phyloP scores from a whole-genome alignment of 225 moss, liverwort and hornwort species.

The Pleurozium schreberi region DNA sequence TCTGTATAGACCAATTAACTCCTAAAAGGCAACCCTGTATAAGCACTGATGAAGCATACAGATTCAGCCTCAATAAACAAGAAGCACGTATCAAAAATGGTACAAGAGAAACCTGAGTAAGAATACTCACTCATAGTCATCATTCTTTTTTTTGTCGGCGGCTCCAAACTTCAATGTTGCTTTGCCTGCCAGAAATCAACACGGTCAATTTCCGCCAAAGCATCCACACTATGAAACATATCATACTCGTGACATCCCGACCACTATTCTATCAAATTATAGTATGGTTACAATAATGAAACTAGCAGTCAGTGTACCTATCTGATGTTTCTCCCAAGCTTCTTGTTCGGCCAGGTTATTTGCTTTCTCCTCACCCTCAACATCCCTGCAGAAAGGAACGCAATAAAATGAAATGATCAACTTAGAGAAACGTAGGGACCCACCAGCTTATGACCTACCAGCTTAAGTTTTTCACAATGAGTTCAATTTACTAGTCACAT shows the following conservation, averaged over 20 bases:
- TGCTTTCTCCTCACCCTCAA: not conserved
- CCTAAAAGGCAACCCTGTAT: not conserved
- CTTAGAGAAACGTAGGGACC: not conserved
- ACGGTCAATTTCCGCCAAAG: not conserved
- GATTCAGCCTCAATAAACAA: not conserved
- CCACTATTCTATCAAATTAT: not conserved
- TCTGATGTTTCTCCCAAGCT: not conserved
- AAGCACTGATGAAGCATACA: not conserved
- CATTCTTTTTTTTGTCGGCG: conserved; percentile 64
- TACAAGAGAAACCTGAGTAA: not conserved
- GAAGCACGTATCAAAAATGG: not conserved
- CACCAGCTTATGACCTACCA: not conserved
- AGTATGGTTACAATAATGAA: not conserved
- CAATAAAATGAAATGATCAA: not conserved
- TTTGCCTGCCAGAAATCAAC: conserved; percentile 42
- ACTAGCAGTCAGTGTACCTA: conserved; percentile 11
- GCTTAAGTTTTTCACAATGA: not conserved
- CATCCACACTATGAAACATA: not conserved
- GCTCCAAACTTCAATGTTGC: conserved; percentile 95
- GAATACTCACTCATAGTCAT: conserved; percentile 66
- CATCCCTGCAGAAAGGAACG: not conserved
- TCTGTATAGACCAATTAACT: not conserved
- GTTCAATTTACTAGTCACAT: not conserved
- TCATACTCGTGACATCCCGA: not conserved
- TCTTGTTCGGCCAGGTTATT: not conserved